Evolutionary conservation across 352 stramenopile species (phyloP).

Genomic region (Phytophthora meadii): DNA sequence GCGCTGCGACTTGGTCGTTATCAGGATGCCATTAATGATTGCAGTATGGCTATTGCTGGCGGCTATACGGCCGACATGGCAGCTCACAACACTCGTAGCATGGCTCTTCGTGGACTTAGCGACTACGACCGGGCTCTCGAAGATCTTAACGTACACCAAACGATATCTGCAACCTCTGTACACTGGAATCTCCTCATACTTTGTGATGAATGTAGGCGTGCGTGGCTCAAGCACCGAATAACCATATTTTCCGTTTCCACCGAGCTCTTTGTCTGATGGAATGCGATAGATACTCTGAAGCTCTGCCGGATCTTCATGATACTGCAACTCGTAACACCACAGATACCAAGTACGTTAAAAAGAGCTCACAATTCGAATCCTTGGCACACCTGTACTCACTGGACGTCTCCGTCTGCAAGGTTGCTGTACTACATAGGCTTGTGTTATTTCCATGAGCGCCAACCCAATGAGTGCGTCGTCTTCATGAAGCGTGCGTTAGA

Average conservation of each 20-base stretch:
- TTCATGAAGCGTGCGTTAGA: conserved; percentile 56
- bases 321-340: conserved; percentile 37
- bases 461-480: conserved; percentile 51
- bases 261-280: conserved; percentile 71
- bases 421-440: conserved; percentile 73
- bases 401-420: conserved; percentile 30
- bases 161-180: too few species aligned
- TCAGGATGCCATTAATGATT: conserved; percentile 53
- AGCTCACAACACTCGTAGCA: conserved; percentile 59
- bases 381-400: conserved; percentile 5
- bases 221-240: conserved; percentile 43
- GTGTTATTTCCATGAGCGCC: conserved; percentile 64
- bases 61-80: conserved; percentile 47
- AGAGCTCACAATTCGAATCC: conserved; percentile 1
- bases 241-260: conserved; percentile 76
- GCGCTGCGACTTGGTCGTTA: conserved; percentile 53
- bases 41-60: conserved; percentile 35
- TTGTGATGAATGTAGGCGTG: conserved; percentile 39
- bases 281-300: conserved; percentile 50
- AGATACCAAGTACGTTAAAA: conserved; percentile 40
- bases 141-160: conserved; percentile 60
- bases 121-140: conserved; percentile 61
- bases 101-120: conserved; percentile 61
- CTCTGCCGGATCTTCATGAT: conserved; percentile 61
- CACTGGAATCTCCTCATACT: neutral